phyloP scores from a whole-genome alignment of 2,329 filamentous ascomycete genomes.

The Phyllosticta citribraziliensis region DNA sequence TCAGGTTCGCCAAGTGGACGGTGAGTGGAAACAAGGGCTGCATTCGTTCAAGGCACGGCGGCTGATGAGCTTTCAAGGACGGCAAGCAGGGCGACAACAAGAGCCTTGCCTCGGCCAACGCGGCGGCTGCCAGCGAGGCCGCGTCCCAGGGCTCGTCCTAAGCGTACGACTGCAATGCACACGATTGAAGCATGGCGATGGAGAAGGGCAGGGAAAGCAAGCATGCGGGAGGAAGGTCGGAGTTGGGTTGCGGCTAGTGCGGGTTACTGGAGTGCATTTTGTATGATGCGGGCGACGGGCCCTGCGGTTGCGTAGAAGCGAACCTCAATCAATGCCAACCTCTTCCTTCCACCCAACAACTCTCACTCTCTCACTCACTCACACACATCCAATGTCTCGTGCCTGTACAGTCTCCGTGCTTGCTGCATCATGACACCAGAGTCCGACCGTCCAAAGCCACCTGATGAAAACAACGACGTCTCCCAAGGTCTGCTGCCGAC shows the following conservation, averaged over 20 bases:
- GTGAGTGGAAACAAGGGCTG: slow-evolving; percentile 48
- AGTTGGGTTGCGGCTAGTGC: slow-evolving; percentile 7
- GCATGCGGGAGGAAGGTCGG: neutral
- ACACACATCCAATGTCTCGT: neutral
- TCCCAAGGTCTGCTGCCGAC: slow-evolving; percentile 6
- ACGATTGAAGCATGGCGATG: slow-evolving; percentile 13
- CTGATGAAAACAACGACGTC: slow-evolving; percentile 4
- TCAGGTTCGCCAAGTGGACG: slow-evolving; percentile 91
- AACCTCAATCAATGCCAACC: slow-evolving; percentile 11
- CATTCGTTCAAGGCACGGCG: slow-evolving; percentile 46
- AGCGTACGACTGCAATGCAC: slow-evolving; percentile 11
- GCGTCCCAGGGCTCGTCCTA: slow-evolving; percentile 36
- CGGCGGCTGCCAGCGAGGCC: slow-evolving; percentile 29
- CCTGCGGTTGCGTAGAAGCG: slow-evolving; percentile 5
- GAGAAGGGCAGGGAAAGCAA: neutral
- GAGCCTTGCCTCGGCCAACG: slow-evolving; percentile 53
- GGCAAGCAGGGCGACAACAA: slow-evolving; percentile 89
- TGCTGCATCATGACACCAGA: slow-evolving; percentile 6
- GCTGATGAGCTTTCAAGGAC: slow-evolving; percentile 28
- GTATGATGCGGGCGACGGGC: slow-evolving; percentile 10
- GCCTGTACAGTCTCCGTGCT: neutral
- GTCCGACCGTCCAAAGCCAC: slow-evolving; percentile 2
- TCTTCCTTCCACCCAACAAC: slow-evolving; percentile 3
- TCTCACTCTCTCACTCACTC: neutral
- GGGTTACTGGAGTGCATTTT: slow-evolving; percentile 10